These are phyloP conservation scores for Cercospora nicotianae DNA, from an alignment of 2,329 filamentous ascomycete genomes.

Conservation along the genomic window DNA sequence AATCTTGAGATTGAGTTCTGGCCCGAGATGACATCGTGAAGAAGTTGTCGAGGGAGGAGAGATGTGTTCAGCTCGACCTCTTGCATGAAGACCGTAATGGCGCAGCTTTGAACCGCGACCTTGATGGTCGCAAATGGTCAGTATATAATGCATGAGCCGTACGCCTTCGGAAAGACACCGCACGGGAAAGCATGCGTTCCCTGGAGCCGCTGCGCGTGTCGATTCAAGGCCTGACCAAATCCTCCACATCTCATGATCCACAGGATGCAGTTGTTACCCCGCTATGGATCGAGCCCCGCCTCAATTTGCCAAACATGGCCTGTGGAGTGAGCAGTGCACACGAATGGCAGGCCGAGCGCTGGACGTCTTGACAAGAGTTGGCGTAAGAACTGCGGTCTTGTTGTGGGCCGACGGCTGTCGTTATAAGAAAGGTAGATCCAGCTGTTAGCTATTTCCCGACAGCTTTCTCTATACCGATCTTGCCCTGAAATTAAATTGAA, in stretches of 20 bases:
- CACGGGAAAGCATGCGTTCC: neutral
- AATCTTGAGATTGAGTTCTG: neutral
- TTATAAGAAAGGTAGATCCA: neutral
- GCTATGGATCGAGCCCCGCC: conserved; percentile 1
- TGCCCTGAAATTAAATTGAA: neutral
- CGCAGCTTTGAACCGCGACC: neutral
- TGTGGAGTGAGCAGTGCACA: neutral
- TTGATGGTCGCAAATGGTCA: neutral
- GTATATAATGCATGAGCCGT: neutral
- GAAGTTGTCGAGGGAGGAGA: neutral
- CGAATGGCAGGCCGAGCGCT: neutral
- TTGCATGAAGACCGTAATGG: neutral
- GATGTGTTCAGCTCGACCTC: neutral
- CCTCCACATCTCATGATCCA: conserved; percentile 1
- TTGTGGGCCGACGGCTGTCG: neutral
- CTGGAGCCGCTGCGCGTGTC: neutral
- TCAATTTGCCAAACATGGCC: neutral
- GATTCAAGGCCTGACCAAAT: neutral
- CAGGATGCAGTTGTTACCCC: neutral
- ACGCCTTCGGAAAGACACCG: neutral
- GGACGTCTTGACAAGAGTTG: neutral
- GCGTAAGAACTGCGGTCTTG: neutral
- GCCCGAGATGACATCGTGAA: neutral
- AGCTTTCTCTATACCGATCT: neutral
- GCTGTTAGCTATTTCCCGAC: neutral